Evolutionary conservation across 805 yeast species (phyloP).

Genomic region (Candida dajiaensis): DNA sequence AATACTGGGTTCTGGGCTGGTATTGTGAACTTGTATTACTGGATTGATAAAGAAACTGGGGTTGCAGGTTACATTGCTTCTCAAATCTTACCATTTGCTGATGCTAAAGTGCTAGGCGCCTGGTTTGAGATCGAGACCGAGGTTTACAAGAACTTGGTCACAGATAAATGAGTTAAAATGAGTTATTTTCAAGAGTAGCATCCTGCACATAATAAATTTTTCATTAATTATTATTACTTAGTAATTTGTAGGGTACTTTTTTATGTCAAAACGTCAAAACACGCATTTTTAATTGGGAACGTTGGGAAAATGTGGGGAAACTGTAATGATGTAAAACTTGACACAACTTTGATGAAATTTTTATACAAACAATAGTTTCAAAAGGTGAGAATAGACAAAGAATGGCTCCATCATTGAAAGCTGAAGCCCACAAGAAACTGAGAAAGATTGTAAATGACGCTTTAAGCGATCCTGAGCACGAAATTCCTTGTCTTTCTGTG

Average conservation of each 20-base stretch:
- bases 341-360: too few species aligned
- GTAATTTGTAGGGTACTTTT: too few species aligned
- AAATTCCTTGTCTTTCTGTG: conserved; percentile 13
- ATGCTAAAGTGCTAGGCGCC: conserved; percentile 12
- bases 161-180: not conserved
- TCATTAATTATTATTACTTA: too few species aligned
- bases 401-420: not conserved
- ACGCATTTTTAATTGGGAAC: too few species aligned
- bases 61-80: conserved; percentile 35
- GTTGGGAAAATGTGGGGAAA: not conserved
- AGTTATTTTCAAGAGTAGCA: too few species aligned
- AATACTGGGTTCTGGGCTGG: conserved; percentile 38
- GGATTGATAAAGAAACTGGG: conserved; percentile 35
- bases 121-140: conserved; percentile 19
- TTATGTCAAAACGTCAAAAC: too few species aligned
- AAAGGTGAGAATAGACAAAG: not conserved
- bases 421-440: not conserved
- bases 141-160: conserved; percentile 7
- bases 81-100: conserved; percentile 33
- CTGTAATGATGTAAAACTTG: too few species aligned
- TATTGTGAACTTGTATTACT: conserved; percentile 32
- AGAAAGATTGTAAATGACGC: conserved; percentile 1
- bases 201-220: too few species aligned
- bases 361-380: too few species aligned
- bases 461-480: not conserved